phyloP scores from a whole-genome alignment of 108 stramenopile species.

The Nitzschia sp. region DNA sequence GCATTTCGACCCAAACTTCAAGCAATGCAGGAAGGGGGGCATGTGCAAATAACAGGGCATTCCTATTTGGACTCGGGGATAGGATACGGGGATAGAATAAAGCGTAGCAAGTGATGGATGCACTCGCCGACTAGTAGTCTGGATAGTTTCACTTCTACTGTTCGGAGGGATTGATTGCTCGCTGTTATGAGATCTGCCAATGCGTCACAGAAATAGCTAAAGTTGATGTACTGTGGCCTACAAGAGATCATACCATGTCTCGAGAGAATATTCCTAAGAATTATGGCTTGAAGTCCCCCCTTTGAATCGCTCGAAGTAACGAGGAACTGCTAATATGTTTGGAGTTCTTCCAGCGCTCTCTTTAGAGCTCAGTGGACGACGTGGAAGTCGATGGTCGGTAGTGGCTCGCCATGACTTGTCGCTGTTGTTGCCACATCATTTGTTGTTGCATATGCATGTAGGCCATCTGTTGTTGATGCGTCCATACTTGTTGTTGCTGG shows the following conservation, averaged over 20 bases:
- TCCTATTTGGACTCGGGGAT: slow-evolving; percentile 53
- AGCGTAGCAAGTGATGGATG: not conserved
- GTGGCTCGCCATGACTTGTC: too few species aligned
- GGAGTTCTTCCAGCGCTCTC: too few species aligned
- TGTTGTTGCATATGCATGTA: not conserved
- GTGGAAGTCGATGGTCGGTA: too few species aligned
- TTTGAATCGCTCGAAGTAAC: too few species aligned
- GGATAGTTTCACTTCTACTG: not conserved
- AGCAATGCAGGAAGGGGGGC: slow-evolving; percentile 53
- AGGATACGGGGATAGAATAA: slow-evolving; percentile 33
- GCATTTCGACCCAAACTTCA: slow-evolving; percentile 61
- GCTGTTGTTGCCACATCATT: slow-evolving; percentile 11
- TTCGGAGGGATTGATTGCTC: not conserved
- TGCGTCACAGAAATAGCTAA: too few species aligned
- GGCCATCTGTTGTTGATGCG: slow-evolving; percentile 5
- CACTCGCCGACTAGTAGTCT: not conserved
- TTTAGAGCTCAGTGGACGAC: too few species aligned
- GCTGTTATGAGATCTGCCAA: not conserved
- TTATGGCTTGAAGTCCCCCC: too few species aligned
- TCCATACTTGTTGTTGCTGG: slow-evolving; percentile 4
- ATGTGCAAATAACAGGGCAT: slow-evolving; percentile 52
- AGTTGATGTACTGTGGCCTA: too few species aligned
- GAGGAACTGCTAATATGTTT: too few species aligned
- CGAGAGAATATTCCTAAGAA: too few species aligned
- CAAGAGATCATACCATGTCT: too few species aligned